These are phyloP conservation scores for Antonospora locustae DNA, from an alignment of 371 early-diverging fungal species.

Conservation along the genomic window DNA sequence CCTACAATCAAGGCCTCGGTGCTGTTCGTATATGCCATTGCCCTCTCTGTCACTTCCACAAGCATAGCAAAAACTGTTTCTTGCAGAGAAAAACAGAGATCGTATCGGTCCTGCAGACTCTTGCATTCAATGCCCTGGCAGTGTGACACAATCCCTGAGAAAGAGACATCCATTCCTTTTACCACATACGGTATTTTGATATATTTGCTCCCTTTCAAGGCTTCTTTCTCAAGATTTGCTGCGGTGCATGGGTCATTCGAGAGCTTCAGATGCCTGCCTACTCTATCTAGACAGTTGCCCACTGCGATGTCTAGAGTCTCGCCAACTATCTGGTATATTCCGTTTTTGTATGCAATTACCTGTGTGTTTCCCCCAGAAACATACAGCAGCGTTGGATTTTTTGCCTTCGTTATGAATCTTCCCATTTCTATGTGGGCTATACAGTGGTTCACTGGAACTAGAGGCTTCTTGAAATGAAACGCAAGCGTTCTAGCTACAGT, in stretches of 20 bases:
- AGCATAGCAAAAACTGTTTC: slow-evolving; percentile 95
- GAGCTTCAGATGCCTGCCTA: slow-evolving; percentile 76
- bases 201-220: slow-evolving; percentile 64
- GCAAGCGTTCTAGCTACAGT: slow-evolving; percentile 81
- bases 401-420: slow-evolving; percentile 79
- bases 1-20: slow-evolving; percentile 88
- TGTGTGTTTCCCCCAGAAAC: slow-evolving; percentile 99
- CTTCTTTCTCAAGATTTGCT: slow-evolving; percentile 85
- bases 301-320: slow-evolving; percentile 97
- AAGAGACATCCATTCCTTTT: slow-evolving; percentile 99
- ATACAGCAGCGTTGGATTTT: slow-evolving; percentile 88
- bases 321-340: slow-evolving; percentile 82
- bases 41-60: slow-evolving; percentile 96
- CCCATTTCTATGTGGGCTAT: slow-evolving; percentile 99
- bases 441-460: slow-evolving; percentile 95
- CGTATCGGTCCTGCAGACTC: slow-evolving; percentile 55
- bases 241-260: slow-evolving; percentile 93
- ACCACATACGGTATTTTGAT: slow-evolving; percentile 84
- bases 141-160: slow-evolving; percentile 77
- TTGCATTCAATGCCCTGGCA: slow-evolving; percentile 59
- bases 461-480: slow-evolving; percentile 72
- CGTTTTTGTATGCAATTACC: slow-evolving; percentile 83
- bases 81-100: slow-evolving; percentile 88
- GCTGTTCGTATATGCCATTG: slow-evolving; percentile 87
- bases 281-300: slow-evolving; percentile 92